These are phyloP conservation scores for Candida tallmaniae DNA, from an alignment of 805 yeast genomes.

Conservation along the genomic window DNA sequence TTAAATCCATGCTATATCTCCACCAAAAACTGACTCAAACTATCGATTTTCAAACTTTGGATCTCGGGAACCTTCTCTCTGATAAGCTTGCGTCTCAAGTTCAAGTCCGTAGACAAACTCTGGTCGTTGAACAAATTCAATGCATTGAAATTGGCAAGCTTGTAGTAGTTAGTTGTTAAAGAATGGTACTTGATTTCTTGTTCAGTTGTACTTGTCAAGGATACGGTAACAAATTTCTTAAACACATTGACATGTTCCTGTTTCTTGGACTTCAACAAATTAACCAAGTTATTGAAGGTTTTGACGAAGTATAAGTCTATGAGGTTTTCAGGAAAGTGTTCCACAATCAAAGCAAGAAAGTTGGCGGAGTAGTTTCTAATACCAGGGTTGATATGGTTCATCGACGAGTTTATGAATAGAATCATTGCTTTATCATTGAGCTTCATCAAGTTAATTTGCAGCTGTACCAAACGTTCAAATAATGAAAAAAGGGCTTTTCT, in stretches of 20 bases:
- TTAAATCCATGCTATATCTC: too few relatives aligned
- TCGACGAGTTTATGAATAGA: slow-evolving; percentile 81
- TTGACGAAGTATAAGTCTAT: slow-evolving; percentile 65
- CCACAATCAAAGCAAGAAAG: slow-evolving; percentile 58
- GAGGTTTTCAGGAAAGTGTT: slow-evolving; percentile 49
- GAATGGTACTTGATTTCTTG: slow-evolving; percentile 35
- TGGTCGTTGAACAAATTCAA: slow-evolving; percentile 51
- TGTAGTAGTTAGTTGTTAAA: slow-evolving; percentile 46
- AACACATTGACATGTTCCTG: slow-evolving; percentile 42
- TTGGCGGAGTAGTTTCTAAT: slow-evolving; percentile 73
- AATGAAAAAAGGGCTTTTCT: slow-evolving; percentile 51
- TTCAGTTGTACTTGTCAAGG: slow-evolving; percentile 23
- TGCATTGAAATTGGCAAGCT: slow-evolving; percentile 58
- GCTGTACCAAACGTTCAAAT: slow-evolving; percentile 42
- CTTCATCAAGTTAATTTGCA: slow-evolving; percentile 52
- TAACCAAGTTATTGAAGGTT: slow-evolving; percentile 48
- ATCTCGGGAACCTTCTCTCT: background rate
- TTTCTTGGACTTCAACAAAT: slow-evolving; percentile 55
- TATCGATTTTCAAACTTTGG: background rate
- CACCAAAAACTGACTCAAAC: background rate
- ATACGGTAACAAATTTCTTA: slow-evolving; percentile 40
- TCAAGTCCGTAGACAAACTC: slow-evolving; percentile 12
- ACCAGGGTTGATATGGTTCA: slow-evolving; percentile 83
- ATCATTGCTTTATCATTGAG: slow-evolving; percentile 57
- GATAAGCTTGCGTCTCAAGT: slow-evolving; percentile 12